Base-by-base conservation (phyloP, 768 basidiomycete species). In the Rhodotorula graminis region DNA sequence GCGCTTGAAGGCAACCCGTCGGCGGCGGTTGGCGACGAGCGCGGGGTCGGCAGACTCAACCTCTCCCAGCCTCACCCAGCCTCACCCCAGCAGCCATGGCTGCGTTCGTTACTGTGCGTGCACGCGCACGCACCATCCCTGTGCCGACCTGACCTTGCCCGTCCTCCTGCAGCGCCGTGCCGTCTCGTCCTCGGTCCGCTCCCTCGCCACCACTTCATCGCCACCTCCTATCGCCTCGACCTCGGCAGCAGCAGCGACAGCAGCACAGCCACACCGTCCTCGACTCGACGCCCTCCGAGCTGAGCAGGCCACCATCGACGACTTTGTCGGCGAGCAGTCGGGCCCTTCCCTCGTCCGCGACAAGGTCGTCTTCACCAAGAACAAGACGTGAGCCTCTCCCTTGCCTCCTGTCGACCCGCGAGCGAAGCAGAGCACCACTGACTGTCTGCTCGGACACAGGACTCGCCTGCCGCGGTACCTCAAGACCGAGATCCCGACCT, bases 401-500 rank as follows among this genome's bases (percentile, higher is more conserved):
- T 4, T 37, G 37, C 37, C 7, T 8, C 64, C 2, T 25, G 31
- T 31, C 19, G 37, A 5, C 29, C 31, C 11, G 25, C 50, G 6
- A 27, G 27, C 15, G 25, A 37, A 33, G n/a, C 12, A 11, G 25
- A 3, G 10, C 6, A 7, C 9, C 10, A 27, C 27, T 23, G 23
- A 25, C 50, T 55, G 16, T n/a, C 12, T 29, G n/a, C 2, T 1
- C n/a, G 3, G 9, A 15, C 16, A 3, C 49, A 76, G 74, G 10
- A 65, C 68, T 1, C 75, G 78, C 14, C 52, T 79, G 65, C 76
- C 78, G 10, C 65, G 58, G 40, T 77, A 78, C 69, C 65, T 78
- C 18, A 77, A 76, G 66, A 77, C 77, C 0, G 65, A 59, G 8
- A 72, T 79, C 37, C 95, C 96, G 1, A 91, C 90, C 1, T 91